These are phyloP conservation scores for Jasminum sambac DNA, from an alignment of 257 asterid species.

Conservation along the genomic window DNA sequence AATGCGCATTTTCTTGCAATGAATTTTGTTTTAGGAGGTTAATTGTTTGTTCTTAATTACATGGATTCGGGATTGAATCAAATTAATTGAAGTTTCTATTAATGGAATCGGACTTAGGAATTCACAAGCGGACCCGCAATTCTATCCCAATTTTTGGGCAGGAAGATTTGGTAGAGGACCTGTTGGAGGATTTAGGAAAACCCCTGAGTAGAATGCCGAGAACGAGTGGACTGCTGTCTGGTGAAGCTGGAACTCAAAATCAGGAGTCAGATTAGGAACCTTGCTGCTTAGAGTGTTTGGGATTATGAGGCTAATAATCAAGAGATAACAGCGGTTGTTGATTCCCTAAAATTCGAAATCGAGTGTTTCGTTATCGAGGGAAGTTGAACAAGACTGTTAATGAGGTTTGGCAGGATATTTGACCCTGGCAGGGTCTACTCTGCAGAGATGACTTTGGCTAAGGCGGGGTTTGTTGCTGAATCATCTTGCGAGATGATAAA, in stretches of 20 bases:
- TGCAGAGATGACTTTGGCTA: conserved; percentile 89
- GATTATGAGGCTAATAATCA: conserved; percentile 48
- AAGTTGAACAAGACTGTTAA: conserved; percentile 81
- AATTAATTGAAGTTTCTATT: conserved; percentile 25
- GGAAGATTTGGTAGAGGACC: conserved; percentile 85
- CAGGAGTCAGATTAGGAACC: too few relatives aligned
- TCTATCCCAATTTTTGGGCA: conserved; percentile 53
- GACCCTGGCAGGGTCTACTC: conserved; percentile 60
- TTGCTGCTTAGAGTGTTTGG: too few relatives aligned
- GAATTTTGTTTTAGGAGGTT: conserved; percentile 26
- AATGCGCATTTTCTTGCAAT: conserved; percentile 30
- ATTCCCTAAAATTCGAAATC: conserved; percentile 47
- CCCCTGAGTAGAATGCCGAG: conserved; percentile 77
- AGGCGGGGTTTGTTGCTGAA: conserved; percentile 82
- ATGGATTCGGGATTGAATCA: conserved; percentile 23
- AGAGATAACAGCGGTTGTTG: conserved; percentile 33
- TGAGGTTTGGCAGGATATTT: conserved; percentile 89
- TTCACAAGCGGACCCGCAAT: conserved; percentile 34
- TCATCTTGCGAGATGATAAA: conserved; percentile 35
- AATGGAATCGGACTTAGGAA: conserved; percentile 33
- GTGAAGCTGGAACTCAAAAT: too few relatives aligned
- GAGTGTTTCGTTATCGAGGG: conserved; percentile 46
- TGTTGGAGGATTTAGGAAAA: conserved; percentile 71
- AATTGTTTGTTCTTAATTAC: conserved; percentile 18
- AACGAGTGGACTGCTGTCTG: conserved; percentile 50